Base-by-base conservation (phyloP, 163 green algal genomes). In the Chlorella variabilis region DNA sequence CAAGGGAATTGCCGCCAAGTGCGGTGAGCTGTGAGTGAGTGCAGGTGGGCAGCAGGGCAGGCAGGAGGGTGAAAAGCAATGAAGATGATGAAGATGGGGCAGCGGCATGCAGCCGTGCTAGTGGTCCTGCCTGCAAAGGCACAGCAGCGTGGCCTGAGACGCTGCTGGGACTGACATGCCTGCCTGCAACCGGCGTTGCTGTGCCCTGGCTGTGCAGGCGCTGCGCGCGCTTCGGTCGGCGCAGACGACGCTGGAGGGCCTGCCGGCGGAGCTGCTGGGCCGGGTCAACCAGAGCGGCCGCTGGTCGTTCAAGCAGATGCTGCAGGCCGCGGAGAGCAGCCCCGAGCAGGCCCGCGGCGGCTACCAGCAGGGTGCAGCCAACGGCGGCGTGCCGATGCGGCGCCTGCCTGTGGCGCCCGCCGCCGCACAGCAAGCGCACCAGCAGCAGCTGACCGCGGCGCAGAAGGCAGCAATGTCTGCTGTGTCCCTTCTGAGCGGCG, bases 181-280 rank as follows among this genome's bases (percentile, higher is more conserved):
- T n/a, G n/a, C n/a, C n/a, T n/a, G n/a, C n/a, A n/a, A n/a, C n/a
- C n/a, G n/a, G n/a, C n/a, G n/a, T n/a, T n/a, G n/a, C n/a, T n/a
- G n/a, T n/a, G n/a, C n/a, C n/a, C n/a, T n/a, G n/a, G n/a, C n/a
- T n/a, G 1, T 85, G 58, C 84, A 88, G 42, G 87, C 90, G n/a
- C 81, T 96, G 34, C 75, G 77, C 18, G 92, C 89, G 20, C 89
- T 98, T 51, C 83, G 78, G 7, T 81, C 88, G 51, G 90, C 87
- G 0, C 65, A 88, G 42, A 38, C 27, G 59, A 83, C 86, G 1
- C 82, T 94, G 20, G 89, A 94, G 61, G 67, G 68, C 33, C 38
- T 94, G 68, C 90, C 90, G 0, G 36, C 27, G 6, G 85, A 90
- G 69, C 51, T 91, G 34, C 58, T 75, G 54, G 84, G 78, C 31